Conservation (phyloP, 352 stramenopile species). For the Globisporangium parvum region DNA sequence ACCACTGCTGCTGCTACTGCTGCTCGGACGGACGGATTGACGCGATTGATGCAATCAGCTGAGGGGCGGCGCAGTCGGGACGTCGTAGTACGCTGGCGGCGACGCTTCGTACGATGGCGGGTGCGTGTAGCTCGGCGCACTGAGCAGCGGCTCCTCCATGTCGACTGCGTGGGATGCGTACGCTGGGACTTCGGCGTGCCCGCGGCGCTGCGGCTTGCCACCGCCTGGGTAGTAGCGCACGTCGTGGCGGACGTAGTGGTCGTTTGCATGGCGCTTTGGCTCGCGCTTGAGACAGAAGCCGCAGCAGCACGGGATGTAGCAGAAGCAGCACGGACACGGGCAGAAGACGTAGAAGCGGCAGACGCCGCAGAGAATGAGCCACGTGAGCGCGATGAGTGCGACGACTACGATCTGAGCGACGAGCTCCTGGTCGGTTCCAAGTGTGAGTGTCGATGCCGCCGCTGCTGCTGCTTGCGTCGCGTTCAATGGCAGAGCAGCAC, state of each 20-base stretch:
- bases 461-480: background rate
- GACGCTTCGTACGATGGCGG: conserved; percentile 22
- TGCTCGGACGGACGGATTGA: too few species aligned
- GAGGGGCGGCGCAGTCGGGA: conserved; percentile 61
- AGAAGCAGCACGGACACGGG: conserved; percentile 13
- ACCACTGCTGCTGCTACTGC: background rate
- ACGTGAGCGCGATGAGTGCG: conserved; percentile 1
- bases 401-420: background rate
- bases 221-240: background rate
- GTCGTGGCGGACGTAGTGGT: conserved; percentile 5
- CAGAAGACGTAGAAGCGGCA: conserved; percentile 7
- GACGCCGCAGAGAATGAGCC: conserved; percentile 14
- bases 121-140: conserved; percentile 30
- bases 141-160: conserved; percentile 65
- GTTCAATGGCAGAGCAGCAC: too few species aligned
- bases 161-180: conserved; percentile 33
- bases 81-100: conserved; percentile 48
- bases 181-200: conserved; percentile 14
- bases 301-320: conserved; percentile 28
- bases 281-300: conserved; percentile 31
- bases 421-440: background rate
- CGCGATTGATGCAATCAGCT: conserved; percentile 9
- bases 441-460: background rate
- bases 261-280: background rate
- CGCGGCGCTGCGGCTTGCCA: too few species aligned